Evolutionary conservation across 164 flowering plant species (phyloP).

Genomic region (Chimonanthus salicifolius): DNA sequence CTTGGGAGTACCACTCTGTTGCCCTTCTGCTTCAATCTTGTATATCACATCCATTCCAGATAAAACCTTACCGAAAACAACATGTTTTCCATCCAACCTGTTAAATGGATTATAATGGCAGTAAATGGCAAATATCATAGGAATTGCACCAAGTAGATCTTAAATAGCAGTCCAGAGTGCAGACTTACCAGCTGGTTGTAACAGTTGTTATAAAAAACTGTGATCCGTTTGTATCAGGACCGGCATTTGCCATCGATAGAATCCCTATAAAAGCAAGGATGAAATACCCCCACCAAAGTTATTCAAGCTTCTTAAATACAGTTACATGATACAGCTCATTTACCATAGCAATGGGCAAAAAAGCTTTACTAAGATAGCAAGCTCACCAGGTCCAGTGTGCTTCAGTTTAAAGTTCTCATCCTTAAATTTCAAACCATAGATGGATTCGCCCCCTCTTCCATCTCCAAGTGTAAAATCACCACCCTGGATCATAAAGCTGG

Average conservation of each 20-base stretch:
- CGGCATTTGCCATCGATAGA: constrained; percentile 97
- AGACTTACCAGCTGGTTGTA: constrained; percentile 82
- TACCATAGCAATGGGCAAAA: neutral
- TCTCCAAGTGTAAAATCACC: constrained; percentile 94
- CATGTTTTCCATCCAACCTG: constrained; percentile 96
- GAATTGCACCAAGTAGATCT: neutral
- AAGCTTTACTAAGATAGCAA: neutral
- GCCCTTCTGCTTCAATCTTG: constrained; percentile 83
- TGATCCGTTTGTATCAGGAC: constrained; percentile 85
- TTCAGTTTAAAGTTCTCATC: constrained; percentile 97
- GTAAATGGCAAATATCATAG: no score
- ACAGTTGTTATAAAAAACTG: constrained; percentile 98
- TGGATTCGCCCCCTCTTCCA: constrained; percentile 97
- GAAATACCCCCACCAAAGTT: neutral
- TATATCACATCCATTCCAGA: constrained; percentile 89
- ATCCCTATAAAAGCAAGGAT: constrained; percentile 35
- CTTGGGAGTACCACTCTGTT: constrained; percentile 64
- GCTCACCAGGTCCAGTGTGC: constrained; percentile 93
- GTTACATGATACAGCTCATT: neutral
- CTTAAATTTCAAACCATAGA: constrained; percentile 81
- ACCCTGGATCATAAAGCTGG: constrained; percentile 98
- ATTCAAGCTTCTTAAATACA: neutral
- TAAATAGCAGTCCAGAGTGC: neutral
- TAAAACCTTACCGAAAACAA: constrained; percentile 89
- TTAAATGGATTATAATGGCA: no score